These are phyloP conservation scores for Apiospora malaysiana DNA, from an alignment of 2,329 filamentous ascomycete genomes.

Conservation along the genomic window DNA sequence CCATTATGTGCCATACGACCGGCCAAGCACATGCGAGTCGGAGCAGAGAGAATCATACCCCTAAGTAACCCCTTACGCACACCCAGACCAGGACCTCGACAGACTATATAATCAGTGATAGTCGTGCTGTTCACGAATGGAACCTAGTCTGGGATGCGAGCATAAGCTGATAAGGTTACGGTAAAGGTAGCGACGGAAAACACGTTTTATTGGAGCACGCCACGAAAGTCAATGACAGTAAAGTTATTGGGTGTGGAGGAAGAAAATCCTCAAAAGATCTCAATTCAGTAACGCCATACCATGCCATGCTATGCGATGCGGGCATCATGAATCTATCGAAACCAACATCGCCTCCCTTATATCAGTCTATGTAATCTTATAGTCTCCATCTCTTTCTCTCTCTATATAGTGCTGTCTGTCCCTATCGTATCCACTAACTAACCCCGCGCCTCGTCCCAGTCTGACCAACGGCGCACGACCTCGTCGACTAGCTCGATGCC, in stretches of 20 bases:
- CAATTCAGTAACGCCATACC: conserved; percentile 4
- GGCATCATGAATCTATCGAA: background rate
- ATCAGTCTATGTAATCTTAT: background rate
- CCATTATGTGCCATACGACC: no score
- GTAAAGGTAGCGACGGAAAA: background rate
- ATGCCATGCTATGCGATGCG: background rate
- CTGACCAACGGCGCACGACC: conserved; percentile 82
- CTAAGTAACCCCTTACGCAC: no score
- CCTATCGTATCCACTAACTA: background rate
- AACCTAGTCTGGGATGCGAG: no score
- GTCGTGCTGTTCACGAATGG: no score
- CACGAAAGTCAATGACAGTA: background rate
- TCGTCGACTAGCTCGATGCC: conserved; percentile 71
- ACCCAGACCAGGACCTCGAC: no score
- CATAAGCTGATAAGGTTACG: background rate
- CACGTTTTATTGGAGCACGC: background rate
- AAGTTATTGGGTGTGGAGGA: background rate
- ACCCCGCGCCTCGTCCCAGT: conserved; percentile 70
- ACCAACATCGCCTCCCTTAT: background rate
- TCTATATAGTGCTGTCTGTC: background rate
- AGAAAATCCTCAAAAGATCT: conserved; percentile 11
- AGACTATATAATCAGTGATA: no score
- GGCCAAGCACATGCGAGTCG: no score
- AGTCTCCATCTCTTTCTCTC: background rate
- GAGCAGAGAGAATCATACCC: no score